Base-by-base conservation (phyloP, 106 monocot genomes). In the Dendrobium chrysotoxum region DNA sequence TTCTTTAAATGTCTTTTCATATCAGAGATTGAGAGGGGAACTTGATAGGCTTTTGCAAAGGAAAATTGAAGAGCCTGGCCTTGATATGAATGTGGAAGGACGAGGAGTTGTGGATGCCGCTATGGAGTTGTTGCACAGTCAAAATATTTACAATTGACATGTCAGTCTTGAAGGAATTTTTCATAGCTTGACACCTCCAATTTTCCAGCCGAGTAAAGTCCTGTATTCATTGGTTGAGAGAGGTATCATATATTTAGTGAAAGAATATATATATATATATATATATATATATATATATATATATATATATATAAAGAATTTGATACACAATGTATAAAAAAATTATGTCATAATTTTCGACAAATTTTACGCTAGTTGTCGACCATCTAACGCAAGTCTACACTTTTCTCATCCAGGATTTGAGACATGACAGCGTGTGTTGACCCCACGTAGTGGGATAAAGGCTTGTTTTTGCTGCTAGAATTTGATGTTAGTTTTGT, bases 11-110 rank as follows among this genome's bases (percentile, higher is more conserved):
- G 74, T 74, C 2, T 76, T 76, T 28, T 47, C 21, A 46, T 76
- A 46, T 47, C 91, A 95, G 95, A 92, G 86, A 67, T 80, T 95
- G 83, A 90, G 95, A 80, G 90, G 79, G 30, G 92, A 92, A 77
- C 85, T 95, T 23, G 95, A 95, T 86, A 95, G 88, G 21, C 87
- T 95, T 46, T 85, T 95, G 2, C 87, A 89, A 53, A 87, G 89
- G 75, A 95, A 95, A 82, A 95, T 95, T 38, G 90, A 88, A 41
- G 90, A 86, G 1, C 92, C 95, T 10, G 71, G 45, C 4, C 87
- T 95, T 21, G 91, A 95, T 44, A 81, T 92, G 55, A 76, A 78
- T 75, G 80, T 79, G 9, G 89, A 95, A 81, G 91, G 95, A 78
- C 86, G 75, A 79, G 85, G 81, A 55, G 90, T 95, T 55, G 95